These are phyloP conservation scores for Phialophora verrucosa DNA, from an alignment of 2,329 filamentous ascomycete species.

Conservation along the genomic window DNA sequence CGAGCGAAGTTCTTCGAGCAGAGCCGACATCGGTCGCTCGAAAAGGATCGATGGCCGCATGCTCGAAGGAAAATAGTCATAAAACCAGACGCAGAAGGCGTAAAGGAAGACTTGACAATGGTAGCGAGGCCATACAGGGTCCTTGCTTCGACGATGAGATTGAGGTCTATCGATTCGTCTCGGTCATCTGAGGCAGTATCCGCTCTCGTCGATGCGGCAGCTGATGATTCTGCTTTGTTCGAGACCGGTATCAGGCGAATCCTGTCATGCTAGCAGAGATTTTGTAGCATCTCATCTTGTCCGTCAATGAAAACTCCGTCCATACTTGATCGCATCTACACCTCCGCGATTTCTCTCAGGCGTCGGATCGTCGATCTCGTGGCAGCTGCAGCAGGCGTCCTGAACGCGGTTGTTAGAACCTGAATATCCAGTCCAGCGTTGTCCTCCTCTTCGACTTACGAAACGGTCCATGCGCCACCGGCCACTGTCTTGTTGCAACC, in stretches of 20 bases:
- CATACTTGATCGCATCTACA: conserved; percentile 50
- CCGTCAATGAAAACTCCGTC: conserved; percentile 32
- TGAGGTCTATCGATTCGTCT: conserved; percentile 37
- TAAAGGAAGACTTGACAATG: conserved; percentile 12
- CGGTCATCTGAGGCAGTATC: conserved; percentile 22
- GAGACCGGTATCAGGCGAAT: conserved; percentile 26
- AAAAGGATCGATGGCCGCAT: conserved; percentile 4
- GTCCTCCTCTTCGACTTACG: conserved; percentile 70
- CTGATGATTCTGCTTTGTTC: conserved; percentile 22
- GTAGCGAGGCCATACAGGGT: conserved; percentile 1
- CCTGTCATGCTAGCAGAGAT: conserved; percentile 23
- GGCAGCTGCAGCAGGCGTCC: conserved; percentile 89
- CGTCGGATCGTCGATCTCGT: conserved; percentile 96
- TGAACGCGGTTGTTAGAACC: conserved; percentile 47
- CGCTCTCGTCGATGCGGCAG: conserved; percentile 31
- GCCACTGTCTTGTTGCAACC: conserved; percentile 93
- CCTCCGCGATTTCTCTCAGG: conserved; percentile 96
- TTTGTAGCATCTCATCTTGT: conserved; percentile 21
- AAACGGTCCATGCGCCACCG: conserved; percentile 91
- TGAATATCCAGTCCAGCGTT: not conserved
- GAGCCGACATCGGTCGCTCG: conserved; percentile 1
- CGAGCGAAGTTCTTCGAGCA: not conserved
- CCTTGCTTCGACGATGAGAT: conserved; percentile 33
- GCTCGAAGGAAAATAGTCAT: conserved; percentile 11
- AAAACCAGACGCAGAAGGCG: conserved; percentile 11